Conservation (phyloP, 2,329 filamentous ascomycete species). For the Cordyceps farinosa region DNA sequence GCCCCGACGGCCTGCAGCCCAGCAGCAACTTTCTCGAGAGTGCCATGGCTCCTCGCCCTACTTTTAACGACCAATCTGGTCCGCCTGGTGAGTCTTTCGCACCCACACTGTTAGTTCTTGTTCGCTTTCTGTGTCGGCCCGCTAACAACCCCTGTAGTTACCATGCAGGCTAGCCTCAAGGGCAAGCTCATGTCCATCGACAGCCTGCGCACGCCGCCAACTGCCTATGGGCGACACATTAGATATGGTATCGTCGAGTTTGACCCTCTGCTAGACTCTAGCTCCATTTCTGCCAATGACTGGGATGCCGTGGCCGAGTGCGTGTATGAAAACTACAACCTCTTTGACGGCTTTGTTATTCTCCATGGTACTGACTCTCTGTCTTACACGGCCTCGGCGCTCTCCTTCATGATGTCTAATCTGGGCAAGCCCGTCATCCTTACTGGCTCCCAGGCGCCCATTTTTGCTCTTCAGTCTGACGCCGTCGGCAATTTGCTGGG, state of each 20-base stretch:
- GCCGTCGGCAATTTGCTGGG: conserved; percentile 87
- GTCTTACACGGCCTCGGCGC: conserved; percentile 81
- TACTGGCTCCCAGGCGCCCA: conserved; percentile 78
- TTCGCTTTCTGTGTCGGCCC: neutral
- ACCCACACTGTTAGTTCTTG: neutral
- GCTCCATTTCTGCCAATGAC: conserved; percentile 79
- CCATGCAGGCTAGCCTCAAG: conserved; percentile 49
- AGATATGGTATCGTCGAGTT: conserved; percentile 85
- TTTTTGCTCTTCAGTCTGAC: conserved; percentile 87
- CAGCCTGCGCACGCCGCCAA: conserved; percentile 74
- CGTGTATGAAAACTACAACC: conserved; percentile 79
- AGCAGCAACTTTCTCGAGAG: conserved; percentile 76
- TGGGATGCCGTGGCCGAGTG: conserved; percentile 81
- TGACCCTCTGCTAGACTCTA: conserved; percentile 78
- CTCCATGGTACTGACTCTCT: conserved; percentile 89
- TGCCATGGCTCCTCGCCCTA: conserved; percentile 76
- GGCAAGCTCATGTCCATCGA: conserved; percentile 52
- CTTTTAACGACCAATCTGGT: conserved; percentile 68
- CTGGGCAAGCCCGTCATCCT: conserved; percentile 88
- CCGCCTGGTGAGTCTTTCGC: conserved; percentile 26
- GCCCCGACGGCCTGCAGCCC: conserved; percentile 74
- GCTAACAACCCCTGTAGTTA: conserved; percentile 32
- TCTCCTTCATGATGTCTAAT: conserved; percentile 91
- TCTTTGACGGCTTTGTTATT: conserved; percentile 88
- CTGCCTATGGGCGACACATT: conserved; percentile 75